Percentiles rank a stretch among this genome's conserved stretches.
Evolutionary conservation across 139 green algal genomes (phyloP).

Genomic region (Nannochloris sp.): DNA sequence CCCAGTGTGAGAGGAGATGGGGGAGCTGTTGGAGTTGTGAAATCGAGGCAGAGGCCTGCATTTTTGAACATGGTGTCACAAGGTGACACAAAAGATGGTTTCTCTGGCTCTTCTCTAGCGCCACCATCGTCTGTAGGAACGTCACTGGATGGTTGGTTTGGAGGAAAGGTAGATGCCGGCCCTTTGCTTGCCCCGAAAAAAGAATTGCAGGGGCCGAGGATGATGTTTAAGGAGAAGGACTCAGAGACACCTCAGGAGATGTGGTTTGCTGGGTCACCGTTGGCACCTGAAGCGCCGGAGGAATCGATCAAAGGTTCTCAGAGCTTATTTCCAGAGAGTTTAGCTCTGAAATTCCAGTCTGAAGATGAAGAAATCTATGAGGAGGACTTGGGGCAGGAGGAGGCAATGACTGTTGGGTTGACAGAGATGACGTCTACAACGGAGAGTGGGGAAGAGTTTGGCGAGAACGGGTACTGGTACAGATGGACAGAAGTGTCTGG

Average conservation of each 20-base stretch:
- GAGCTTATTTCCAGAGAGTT: constrained; percentile 11
- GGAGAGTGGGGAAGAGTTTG: constrained; percentile 52
- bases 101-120: background rate
- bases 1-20: background rate
- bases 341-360: constrained; percentile 19
- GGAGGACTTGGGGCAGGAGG: background rate
- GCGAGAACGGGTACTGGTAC: constrained; percentile 70
- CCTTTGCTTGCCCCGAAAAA: constrained; percentile 6
- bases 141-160: constrained; percentile 27
- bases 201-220: background rate
- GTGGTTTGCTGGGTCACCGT: too few relatives aligned
- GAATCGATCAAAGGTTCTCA: background rate
- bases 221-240: background rate
- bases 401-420: background rate
- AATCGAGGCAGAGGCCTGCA: background rate
- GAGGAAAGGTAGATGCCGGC: constrained; percentile 25
- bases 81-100: background rate
- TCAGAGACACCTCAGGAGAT: background rate
- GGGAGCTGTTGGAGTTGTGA: background rate
- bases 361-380: background rate
- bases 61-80: background rate
- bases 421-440: constrained; percentile 33
- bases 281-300: background rate
- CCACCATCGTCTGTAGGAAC: background rate
- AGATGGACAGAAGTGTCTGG: constrained; percentile 60